Evolutionary conservation across 768 basidiomycete species (phyloP), one percentile per base, ranked within the genome.

Genomic region (Kondoa subrosea): DNA sequence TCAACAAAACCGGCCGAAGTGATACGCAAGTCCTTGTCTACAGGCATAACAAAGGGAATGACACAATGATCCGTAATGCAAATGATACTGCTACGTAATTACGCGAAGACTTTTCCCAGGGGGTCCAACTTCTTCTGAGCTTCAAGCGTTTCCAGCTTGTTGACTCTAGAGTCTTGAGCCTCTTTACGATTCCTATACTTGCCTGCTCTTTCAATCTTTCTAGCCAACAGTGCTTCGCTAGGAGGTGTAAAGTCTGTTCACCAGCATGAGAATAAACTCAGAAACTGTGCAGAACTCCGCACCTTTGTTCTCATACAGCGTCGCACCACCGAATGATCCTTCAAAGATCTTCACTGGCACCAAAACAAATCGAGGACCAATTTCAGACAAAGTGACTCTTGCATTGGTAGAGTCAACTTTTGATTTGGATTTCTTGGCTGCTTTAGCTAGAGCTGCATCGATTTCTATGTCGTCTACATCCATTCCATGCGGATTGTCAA

Each of bases 311-410:
- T 91, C 91, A 77, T 86, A 99, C 27, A 99, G 86, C 1, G 91
- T 93, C 15, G 89, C 89, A 26, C 95, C 95, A 69, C 85, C 83
- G 79, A 99, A 97, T 1, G 91, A 90, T 12, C 95, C 95, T 77
- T 99, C 95, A 75, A 99, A 99, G 68, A 99, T 92, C 66, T 91
- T 85, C 73, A 99, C 96, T 12, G 95, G 95, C 34, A 91, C 93
- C 64, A 99, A 81, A 61, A 97, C 95, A 77, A 97, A 95, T 58
- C 95, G 85, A 14, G 95, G 95, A 15, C 95, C 95, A 71, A 99
- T 97, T 79, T 97, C 95, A 25, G 92, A 84, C 26, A 99, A 82
- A n/a, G 88, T 85, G 65, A 83, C 91, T 68, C 87, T 85, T 1
- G 89, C 85, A 2, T 90, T 63, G 26, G 69, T 70, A 27, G 66